Base-by-base conservation (phyloP, 176 grass and related monocot species). In the Olyra latifolia region DNA sequence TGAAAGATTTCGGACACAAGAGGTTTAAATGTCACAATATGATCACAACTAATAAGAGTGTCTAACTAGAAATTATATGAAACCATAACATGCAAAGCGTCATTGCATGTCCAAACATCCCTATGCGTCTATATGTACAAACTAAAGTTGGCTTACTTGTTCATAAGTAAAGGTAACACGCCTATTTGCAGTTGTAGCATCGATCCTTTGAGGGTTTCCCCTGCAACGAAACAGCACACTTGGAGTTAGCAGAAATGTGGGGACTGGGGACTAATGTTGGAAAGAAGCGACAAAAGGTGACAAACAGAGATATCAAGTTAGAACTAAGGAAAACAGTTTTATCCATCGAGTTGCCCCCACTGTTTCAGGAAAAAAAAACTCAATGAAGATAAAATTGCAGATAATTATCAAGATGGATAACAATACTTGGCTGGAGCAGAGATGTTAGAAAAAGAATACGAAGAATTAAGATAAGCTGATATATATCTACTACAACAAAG, bases 191-290 rank as follows among this genome's bases (percentile, higher is more conserved):
- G 75, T 90, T 92, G 88, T 43, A 81, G 86, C 88, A 65, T 98
- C 92, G 67, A 98, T 94, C 71, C 95, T 98, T 83, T 98, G 95
- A 73, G 95, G 95, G 44, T 98, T 98, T 12, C 92, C 86, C 89
- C 95, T 95, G 69, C 20, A 90, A 44, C 69, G 20, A 71, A 84
- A 85, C 39, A 82, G 28, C 61, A 70, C 62, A 47, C 10, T 73
- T 29, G n/a, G 15, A 38, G n/a, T 83, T 80, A 80, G 41, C 42
- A 83, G 2, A 71, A 59, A 77, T 44, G 32, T 19, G 47, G 23
- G 71, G 24, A 46, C 8, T 19, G 47, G 23, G 71, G 24, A 38
- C 11, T 66, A 85, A 81, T 41, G 9, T 71, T 29, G 10, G 52
- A 77, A 48, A 45, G 15, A 76, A 70, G 42, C 22, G 63, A 49